These are phyloP conservation scores for Leishmania braziliensis DNA, from an alignment of 208 protist species.

Conservation along the genomic window DNA sequence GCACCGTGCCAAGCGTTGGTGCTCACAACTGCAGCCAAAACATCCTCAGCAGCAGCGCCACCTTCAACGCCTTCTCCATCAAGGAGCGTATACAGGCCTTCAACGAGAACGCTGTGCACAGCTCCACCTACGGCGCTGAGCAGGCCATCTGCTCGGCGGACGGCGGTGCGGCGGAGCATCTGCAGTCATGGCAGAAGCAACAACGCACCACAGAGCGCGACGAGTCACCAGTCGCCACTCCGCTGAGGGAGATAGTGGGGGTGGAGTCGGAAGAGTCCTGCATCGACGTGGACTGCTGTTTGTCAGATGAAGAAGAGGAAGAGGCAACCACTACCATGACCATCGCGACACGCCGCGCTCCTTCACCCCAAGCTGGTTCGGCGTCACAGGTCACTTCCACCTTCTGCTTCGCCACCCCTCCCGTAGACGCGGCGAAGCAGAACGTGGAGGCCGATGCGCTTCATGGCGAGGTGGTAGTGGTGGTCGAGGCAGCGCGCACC, in stretches of 20 bases:
- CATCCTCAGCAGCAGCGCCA: slow-evolving; percentile 5
- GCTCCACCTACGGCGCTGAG: not conserved
- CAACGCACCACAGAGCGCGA: not conserved
- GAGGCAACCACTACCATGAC: not conserved
- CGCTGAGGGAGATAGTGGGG: not conserved
- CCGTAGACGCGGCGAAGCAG: not conserved
- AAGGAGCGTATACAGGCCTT: slow-evolving; percentile 20
- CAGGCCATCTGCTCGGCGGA: not conserved
- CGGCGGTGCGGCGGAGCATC: not conserved
- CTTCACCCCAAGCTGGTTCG: not conserved
- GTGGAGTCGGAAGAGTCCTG: slow-evolving; percentile 3
- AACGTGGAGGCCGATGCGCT: not conserved
- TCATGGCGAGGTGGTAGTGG: not conserved
- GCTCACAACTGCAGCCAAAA: not conserved
- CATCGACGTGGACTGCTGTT: slow-evolving; percentile 19
- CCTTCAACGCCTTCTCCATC: slow-evolving; percentile 5
- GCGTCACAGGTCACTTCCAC: not conserved
- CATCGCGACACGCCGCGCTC: not conserved
- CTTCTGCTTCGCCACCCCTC: not conserved
- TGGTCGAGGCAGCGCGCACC: not conserved
- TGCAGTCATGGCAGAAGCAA: not conserved
- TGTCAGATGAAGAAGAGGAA: not conserved
- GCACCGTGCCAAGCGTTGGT: not conserved
- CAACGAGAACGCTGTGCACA: slow-evolving; percentile 19
- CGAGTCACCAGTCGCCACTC: not conserved